Percentiles rank a stretch among this genome's conserved stretches.
These are phyloP conservation scores for Podospora didyma DNA, from an alignment of 495 filamentous ascomycete genomes.

Conservation along the genomic window DNA sequence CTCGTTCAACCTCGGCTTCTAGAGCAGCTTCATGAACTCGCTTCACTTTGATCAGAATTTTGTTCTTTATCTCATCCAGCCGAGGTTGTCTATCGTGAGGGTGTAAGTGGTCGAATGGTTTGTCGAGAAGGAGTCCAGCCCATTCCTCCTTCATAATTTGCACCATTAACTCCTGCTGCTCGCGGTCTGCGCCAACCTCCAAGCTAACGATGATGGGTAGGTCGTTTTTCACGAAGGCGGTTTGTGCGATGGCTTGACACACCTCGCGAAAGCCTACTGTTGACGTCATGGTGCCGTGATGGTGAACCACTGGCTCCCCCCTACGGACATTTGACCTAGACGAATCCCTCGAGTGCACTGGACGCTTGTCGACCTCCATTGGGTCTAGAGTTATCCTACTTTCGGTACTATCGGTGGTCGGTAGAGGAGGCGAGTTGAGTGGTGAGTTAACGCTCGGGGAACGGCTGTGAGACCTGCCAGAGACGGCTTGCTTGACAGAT, in stretches of 20 bases:
- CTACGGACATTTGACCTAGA: conserved; percentile 17
- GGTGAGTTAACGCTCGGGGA: conserved; percentile 29
- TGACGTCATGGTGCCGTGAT: conserved; percentile 72
- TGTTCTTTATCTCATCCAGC: conserved; percentile 64
- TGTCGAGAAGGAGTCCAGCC: conserved; percentile 66
- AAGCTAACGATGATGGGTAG: conserved; percentile 85
- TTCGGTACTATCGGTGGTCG: conserved; percentile 9
- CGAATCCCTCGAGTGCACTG: conserved; percentile 20
- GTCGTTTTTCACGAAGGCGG: conserved; percentile 66
- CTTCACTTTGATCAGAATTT: conserved; percentile 92
- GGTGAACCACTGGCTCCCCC: conserved; percentile 26
- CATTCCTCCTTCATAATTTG: conserved; percentile 88
- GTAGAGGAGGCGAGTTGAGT: conserved; percentile 10
- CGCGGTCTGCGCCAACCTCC: conserved; percentile 76
- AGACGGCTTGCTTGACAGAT: conserved; percentile 9
- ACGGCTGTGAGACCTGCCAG: conserved; percentile 31
- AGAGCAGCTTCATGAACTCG: conserved; percentile 46
- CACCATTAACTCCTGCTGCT: conserved; percentile 87
- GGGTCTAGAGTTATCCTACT: conserved; percentile 24
- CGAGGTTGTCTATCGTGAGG: conserved; percentile 60
- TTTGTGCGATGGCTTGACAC: conserved; percentile 72
- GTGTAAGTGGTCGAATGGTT: conserved; percentile 36
- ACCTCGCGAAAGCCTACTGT: conserved; percentile 84
- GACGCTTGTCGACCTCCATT: conserved; percentile 18
- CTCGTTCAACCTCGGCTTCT: conserved; percentile 18